Conservation (phyloP, 495 filamentous ascomycete species). For the Daldinia grandis region DNA sequence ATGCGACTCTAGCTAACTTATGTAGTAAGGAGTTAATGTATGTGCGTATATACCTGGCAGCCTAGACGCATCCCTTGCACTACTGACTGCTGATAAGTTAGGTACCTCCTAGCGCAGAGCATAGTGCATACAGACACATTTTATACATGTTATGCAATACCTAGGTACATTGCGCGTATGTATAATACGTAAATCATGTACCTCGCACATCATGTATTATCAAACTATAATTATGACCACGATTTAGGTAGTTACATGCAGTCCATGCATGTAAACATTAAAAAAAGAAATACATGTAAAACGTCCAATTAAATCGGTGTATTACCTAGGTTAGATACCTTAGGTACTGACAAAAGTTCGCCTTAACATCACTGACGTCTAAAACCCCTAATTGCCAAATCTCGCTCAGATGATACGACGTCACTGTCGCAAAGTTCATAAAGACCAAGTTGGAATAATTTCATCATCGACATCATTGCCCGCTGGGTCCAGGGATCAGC, state of each 20-base stretch:
- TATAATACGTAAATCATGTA: too few species aligned
- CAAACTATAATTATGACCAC: too few species aligned
- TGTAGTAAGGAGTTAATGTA: background rate
- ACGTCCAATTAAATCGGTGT: conserved; percentile 3
- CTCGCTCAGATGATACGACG: conserved; percentile 28
- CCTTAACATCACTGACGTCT: conserved; percentile 26
- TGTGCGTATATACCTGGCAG: conserved; percentile 7
- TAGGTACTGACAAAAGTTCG: conserved; percentile 16
- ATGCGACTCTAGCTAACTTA: conserved; percentile 16
- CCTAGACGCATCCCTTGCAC: conserved; percentile 4
- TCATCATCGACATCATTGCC: conserved; percentile 42
- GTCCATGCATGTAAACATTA: too few species aligned
- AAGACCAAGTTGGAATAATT: conserved; percentile 32
- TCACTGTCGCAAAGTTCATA: conserved; percentile 33
- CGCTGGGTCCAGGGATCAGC: conserved; percentile 26
- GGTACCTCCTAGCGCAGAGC: too few species aligned
- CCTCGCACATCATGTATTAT: too few species aligned
- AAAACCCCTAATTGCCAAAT: background rate
- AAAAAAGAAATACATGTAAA: background rate
- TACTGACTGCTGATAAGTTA: background rate
- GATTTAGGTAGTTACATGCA: too few species aligned
- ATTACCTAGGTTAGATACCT: too few species aligned
- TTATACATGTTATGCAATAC: background rate
- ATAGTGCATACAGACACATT: background rate
- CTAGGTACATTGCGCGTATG: too few species aligned